These are phyloP conservation scores for Cercospora sesami DNA, from an alignment of 2,329 filamentous ascomycete genomes.

Conservation along the genomic window DNA sequence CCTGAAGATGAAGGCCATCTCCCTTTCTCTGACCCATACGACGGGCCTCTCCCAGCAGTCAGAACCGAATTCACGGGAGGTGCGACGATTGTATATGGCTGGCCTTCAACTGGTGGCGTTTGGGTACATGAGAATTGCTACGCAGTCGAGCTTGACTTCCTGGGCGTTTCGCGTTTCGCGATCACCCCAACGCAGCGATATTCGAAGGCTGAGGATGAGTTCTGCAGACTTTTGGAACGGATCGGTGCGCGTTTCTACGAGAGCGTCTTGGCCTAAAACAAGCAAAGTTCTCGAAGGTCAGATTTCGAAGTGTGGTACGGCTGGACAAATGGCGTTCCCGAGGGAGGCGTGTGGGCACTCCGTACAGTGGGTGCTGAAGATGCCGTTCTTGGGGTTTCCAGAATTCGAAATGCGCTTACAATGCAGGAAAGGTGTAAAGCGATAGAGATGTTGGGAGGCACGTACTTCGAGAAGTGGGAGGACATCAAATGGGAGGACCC, in stretches of 20 bases:
- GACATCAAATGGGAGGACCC: neutral
- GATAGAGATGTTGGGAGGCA: neutral
- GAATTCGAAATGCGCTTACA: neutral
- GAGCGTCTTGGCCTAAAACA: neutral
- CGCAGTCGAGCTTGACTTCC: neutral
- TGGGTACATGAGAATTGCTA: neutral
- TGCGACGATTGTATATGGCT: neutral
- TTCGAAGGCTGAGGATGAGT: neutral
- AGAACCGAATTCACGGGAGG: neutral
- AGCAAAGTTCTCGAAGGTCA: neutral
- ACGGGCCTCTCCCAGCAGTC: constrained; percentile 40
- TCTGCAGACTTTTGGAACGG: neutral
- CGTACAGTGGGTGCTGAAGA: neutral
- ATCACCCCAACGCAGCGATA: neutral
- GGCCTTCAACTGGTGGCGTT: neutral
- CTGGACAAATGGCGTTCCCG: neutral
- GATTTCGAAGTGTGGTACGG: neutral
- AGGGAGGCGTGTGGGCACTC: neutral
- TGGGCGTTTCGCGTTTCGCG: neutral
- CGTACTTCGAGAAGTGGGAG: neutral
- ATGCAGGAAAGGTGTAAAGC: neutral
- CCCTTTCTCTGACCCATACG: too few relatives aligned
- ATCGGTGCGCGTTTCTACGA: neutral
- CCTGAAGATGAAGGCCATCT: too few relatives aligned
- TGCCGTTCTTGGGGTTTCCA: neutral